Base-by-base conservation (phyloP, 805 yeast species). In the Pichia paraexigua region DNA sequence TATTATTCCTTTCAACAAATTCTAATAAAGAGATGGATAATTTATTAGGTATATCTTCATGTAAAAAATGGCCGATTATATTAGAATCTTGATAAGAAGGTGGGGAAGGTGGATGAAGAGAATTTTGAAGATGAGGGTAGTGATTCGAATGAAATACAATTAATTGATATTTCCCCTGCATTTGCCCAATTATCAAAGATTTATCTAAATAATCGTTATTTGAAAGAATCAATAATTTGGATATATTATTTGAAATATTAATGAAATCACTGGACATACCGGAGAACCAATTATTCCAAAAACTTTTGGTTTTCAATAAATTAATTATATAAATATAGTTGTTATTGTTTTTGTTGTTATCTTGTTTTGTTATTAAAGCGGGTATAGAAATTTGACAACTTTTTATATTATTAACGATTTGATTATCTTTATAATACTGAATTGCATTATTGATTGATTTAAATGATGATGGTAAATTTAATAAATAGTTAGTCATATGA, bases 101-200 rank as follows among this genome's bases (percentile, higher is more conserved):
- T 24, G 25, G 7, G 25, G n/a, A n/a, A n/a, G n/a, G n/a, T n/a
- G n/a, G n/a, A n/a, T 25, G 27, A 25, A 25, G 27, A 25, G 59
- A 42, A 13, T 58, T 56, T 30, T 17, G 18, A 20, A 12, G 40
- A 35, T 15, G 15, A 20, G 11, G n/a, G 9, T 52, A 52, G 40
- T 24, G 25, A 24, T 24, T 24, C 7, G 62, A 58, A 47, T 76
- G 80, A 64, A 89, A 84, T 5, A 90, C 94, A 15, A 87, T 82
- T 41, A 94, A 74, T 68, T 95, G 99, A 66, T 85, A 94, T 64
- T 82, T 84, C 1, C 99, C 99, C 68, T 91, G 98, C 99, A 94
- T 94, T 67, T 95, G 99, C 0, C 97, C 99, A 48, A 94, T 82
- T 66, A 91, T 89, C 46, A 94, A 72, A 40, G 78, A 78, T 56